These are phyloP conservation scores for Aspergillus diversus DNA, from an alignment of 495 filamentous ascomycete species.

Conservation along the genomic window DNA sequence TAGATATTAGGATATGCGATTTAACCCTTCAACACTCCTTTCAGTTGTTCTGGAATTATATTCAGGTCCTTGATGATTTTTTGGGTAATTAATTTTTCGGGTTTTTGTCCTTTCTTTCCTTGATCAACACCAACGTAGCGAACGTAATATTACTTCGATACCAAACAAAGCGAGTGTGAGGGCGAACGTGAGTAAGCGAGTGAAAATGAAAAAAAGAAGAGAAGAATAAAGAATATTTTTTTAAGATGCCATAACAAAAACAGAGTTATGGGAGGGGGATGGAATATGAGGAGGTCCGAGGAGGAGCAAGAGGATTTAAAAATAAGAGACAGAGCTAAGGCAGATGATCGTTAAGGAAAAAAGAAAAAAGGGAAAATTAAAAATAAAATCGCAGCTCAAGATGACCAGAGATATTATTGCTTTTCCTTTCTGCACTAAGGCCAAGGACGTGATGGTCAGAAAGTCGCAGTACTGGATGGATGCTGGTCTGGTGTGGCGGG, in stretches of 20 bases:
- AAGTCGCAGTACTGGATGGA: constrained; percentile 16
- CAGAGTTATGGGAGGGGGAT: constrained; percentile 21
- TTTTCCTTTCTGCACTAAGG: constrained; percentile 22
- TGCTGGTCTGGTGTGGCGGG: constrained; percentile 31
- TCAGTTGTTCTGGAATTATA: constrained; percentile 7
- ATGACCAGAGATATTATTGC: constrained; percentile 23
- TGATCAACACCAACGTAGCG: constrained; percentile 42
- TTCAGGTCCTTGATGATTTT: constrained; percentile 1
- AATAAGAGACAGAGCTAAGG: constrained; percentile 18
- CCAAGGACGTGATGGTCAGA: constrained; percentile 20
- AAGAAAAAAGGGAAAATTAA: constrained; percentile 20
- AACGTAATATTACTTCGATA: constrained; percentile 45
- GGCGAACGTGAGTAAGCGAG: constrained; percentile 43
- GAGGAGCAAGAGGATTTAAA: constrained; percentile 18
- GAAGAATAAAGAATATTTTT: constrained; percentile 20
- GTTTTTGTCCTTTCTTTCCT: constrained; percentile 11
- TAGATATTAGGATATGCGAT: constrained; percentile 26
- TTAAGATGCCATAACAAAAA: constrained; percentile 43
- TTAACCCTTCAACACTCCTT: constrained; percentile 18
- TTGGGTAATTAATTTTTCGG: not conserved
- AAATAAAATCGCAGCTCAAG: constrained; percentile 6
- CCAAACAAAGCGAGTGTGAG: constrained; percentile 53
- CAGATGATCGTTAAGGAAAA: constrained; percentile 27
- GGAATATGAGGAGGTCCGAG: constrained; percentile 19
- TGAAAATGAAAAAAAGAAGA: constrained; percentile 23